Evolutionary conservation across 1,284 basidiomycete species (phyloP), one percentile per base, ranked within the genome.

Genomic region (Irpex sp.): DNA sequence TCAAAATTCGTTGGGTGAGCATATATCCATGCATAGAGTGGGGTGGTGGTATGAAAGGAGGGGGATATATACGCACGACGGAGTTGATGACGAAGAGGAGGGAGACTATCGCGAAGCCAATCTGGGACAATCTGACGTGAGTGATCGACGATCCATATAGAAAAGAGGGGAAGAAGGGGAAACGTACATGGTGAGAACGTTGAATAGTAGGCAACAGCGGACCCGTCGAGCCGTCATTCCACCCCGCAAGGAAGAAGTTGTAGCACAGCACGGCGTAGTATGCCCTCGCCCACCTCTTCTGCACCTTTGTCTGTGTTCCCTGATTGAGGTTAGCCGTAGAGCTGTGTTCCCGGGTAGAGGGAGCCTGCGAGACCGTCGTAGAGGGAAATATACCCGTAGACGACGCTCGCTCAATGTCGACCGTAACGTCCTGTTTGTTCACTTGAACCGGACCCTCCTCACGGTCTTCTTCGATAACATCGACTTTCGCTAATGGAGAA

Each of bases 121-220:
- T 72, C 82, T 80, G 33, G 6, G 58, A 28, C 52, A 39, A 1
- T 56, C 10, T 55, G 36, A 28, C 45, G 33, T 37, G 7, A 56
- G 56, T 42, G n/a, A 12, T 28, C 28, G 28, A 28, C 2, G 4
- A 42, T 42, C n/a, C 2, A n/a, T 42, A n/a, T 2, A 5, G 39
- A 9, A 10, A 42, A 10, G 5, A 2, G 5, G 12, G 3, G 10
- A 10, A 42, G 10, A n/a, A 9, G 12, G 12, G 14, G 6, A 42
- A 5, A 67, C 74, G 51, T 65, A 85, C 85, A 65, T 81, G 64
- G 65, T 87, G 87, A 47, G 79, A 74, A 9, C 71, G 67, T 66
- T 85, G 85, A 55, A 87, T 83, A 18, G 77, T 73, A 18, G 83
- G 84, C 1, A 87, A 72, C 49, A 86, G 71, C n/a, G 84, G 83